Evolutionary conservation across 306 rosid genomes (phyloP), one percentile per base, ranked within the genome.

Genomic region (Dryas drummondii): DNA sequence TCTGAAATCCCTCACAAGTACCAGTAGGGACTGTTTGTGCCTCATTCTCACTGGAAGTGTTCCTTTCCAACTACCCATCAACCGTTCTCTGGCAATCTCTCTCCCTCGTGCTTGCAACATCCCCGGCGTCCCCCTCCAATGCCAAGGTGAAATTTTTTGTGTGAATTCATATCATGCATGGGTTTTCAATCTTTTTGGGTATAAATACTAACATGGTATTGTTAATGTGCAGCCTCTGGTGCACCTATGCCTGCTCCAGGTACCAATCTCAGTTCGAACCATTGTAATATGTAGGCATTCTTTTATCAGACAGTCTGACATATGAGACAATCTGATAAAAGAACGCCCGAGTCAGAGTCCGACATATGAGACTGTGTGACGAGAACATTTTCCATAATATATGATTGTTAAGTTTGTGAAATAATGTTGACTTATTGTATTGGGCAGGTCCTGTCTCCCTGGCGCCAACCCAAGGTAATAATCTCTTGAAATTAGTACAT

Each of bases 61-160:
- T 76, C 93, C 96, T 47, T 83, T 92, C 73, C 89, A 55, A 77
- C 0, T 90, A 32, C 96, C 97, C 9, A 64, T 92, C 74, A 92
- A 87, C 52, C 75, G 91, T 46, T 68, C 96, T 2, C 67, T 87
- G 15, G 99, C 92, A 77, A 68, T 90, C 37, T 85, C 96, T 73
- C 98, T 91, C 63, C 97, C 97, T 73, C 91, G 91, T 22, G 97
- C 94, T 45, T 94, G 98, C 85, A 87, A 87, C 80, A 76, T 88
- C 87, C 82, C 92, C 0, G 87, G 89, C 40, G 90, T 94, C 70
- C 93, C 94, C 0, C 72, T 94, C 77, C 96, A 88, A 74, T 91
- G 88, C 84, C 60, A 70, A 76, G 82, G 88, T 85, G 47, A 15
- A 26, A 44, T 5, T 15, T 48, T 22, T 16, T 64, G 16, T 60